phyloP scores from a whole-genome alignment of 257 asterid genomes.

The Paulownia fortunei region DNA sequence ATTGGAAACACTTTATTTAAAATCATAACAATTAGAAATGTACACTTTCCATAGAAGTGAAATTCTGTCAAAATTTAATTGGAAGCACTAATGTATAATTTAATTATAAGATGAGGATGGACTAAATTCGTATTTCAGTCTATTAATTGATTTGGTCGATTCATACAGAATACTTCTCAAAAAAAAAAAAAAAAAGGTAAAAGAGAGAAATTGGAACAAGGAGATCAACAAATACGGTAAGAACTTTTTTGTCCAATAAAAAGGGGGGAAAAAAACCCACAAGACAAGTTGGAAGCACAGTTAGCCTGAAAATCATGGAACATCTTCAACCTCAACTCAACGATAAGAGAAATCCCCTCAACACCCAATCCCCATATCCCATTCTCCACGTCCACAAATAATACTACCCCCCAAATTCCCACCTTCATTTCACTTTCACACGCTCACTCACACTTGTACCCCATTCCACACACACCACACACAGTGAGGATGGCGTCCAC shows the following conservation, averaged over 20 bases:
- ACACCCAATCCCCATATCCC: constrained; percentile 2
- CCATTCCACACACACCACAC: background rate
- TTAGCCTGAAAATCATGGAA: constrained; percentile 25
- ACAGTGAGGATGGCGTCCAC: constrained; percentile 51
- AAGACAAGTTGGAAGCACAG: background rate
- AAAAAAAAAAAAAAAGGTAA: background rate
- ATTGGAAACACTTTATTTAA: no score
- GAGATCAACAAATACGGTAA: no score
- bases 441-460: background rate
- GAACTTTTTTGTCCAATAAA: background rate
- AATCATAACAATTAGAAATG: no score
- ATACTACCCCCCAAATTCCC: background rate
- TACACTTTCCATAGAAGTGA: no score
- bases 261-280: background rate
- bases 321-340: constrained; percentile 32
- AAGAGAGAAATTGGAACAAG: background rate
- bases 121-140: no score
- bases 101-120: no score
- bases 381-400: background rate
- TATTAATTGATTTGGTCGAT: no score
- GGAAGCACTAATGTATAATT: no score
- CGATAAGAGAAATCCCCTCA: constrained; percentile 30
- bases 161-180: no score
- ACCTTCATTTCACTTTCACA: background rate
- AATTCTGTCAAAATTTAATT: no score